Conservation (phyloP, 306 rosid species). For the Vigna mungo region DNA sequence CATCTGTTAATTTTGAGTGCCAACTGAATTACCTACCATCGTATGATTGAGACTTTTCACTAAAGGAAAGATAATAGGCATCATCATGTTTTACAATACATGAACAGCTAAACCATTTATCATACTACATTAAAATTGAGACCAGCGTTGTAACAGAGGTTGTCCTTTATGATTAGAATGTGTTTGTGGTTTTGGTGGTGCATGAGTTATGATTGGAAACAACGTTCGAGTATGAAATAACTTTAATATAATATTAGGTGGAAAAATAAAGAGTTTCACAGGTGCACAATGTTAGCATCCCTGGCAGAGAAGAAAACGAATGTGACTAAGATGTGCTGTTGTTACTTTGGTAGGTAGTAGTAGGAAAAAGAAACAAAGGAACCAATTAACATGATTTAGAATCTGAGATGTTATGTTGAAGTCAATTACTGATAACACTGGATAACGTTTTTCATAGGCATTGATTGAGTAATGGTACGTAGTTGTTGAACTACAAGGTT, state of each 20-base stretch:
- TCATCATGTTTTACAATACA: conserved; percentile 3
- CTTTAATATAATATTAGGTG: conserved; percentile 25
- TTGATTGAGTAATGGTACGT: background rate
- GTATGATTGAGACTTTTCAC: conserved; percentile 44
- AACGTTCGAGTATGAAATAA: background rate
- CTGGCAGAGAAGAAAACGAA: conserved; percentile 36
- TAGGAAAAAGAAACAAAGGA: conserved; percentile 3
- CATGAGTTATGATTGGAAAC: background rate
- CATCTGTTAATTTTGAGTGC: conserved; percentile 24
- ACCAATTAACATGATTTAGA: background rate
- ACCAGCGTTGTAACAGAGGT: background rate
- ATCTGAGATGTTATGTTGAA: background rate
- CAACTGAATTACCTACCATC: conserved; percentile 56
- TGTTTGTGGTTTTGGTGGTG: background rate
- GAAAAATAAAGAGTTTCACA: conserved; percentile 44
- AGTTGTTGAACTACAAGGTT: conserved; percentile 46
- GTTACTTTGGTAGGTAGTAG: conserved; percentile 44
- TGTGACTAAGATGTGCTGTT: conserved; percentile 10
- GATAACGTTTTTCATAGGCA: conserved; percentile 6
- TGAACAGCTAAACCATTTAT: background rate
- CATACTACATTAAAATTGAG: background rate
- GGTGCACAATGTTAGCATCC: conserved; percentile 33
- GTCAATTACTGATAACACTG: conserved; percentile 26
- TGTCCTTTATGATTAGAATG: too few species aligned
- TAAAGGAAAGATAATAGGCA: conserved; percentile 25